Evolutionary conservation across 176 grass and related monocot species (phyloP).

Genomic region (Phoenix roebelenii): DNA sequence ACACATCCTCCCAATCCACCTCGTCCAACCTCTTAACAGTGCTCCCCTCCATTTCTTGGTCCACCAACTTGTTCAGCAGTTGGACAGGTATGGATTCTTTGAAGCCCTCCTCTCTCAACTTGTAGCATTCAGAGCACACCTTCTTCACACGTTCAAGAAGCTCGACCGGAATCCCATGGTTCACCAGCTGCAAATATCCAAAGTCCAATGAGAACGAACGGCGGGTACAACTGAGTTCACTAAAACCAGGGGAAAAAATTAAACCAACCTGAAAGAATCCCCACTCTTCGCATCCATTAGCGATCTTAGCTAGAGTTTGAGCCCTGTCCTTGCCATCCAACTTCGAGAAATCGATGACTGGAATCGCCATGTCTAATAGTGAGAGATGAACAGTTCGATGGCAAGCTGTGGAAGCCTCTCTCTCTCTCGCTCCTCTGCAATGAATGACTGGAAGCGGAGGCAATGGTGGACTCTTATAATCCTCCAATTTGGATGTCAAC

Average conservation of each 20-base stretch:
- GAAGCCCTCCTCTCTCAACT: conserved; percentile 53
- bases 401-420: no score
- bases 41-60: conserved; percentile 27
- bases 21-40: conserved; percentile 14
- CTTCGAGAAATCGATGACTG: conserved; percentile 81
- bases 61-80: conserved; percentile 23
- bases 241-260: neutral
- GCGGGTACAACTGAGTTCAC: neutral
- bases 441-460: neutral
- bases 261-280: conserved; percentile 77
- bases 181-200: conserved; percentile 37
- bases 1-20: conserved; percentile 81
- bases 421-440: neutral
- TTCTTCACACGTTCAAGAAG: conserved; percentile 84
- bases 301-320: conserved; percentile 37
- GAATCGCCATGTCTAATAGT: conserved; percentile 42
- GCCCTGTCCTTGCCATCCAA: conserved; percentile 48
- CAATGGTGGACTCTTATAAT: conserved; percentile 33
- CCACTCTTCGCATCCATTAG: conserved; percentile 54
- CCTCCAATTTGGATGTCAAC: conserved; percentile 31
- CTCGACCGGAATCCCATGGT: conserved; percentile 72
- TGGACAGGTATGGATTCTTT: conserved; percentile 30
- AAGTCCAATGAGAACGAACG: neutral
- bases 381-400: neutral
- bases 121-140: conserved; percentile 65